Evolutionary conservation across 1,139 yeast species (phyloP).

Genomic region (Pichia sp.): DNA sequence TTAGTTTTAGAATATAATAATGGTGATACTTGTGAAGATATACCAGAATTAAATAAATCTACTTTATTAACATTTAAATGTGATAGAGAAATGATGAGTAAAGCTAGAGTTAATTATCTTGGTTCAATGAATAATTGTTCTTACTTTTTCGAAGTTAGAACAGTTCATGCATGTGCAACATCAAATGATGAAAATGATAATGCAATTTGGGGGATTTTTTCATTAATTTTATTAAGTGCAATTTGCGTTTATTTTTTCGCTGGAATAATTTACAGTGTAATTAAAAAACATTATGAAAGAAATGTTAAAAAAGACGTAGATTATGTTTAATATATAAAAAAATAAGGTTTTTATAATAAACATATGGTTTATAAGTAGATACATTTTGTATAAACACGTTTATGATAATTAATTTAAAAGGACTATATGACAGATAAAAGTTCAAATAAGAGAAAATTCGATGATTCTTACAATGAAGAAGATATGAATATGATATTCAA

Average conservation of each 20-base stretch:
- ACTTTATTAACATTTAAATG: slow-evolving; percentile 72
- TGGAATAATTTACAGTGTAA: slow-evolving; percentile 42
- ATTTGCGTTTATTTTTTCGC: slow-evolving; percentile 51
- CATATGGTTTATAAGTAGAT: too few species aligned
- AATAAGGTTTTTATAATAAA: too few species aligned
- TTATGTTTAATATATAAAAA: background rate
- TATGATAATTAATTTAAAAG: background rate
- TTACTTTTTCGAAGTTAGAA: slow-evolving; percentile 77
- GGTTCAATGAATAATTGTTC: slow-evolving; percentile 74
- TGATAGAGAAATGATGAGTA: slow-evolving; percentile 64
- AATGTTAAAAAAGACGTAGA: background rate
- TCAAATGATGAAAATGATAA: slow-evolving; percentile 51
- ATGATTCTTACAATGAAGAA: slow-evolving; percentile 4
- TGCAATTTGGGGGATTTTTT: slow-evolving; percentile 56
- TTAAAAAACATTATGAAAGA: slow-evolving; percentile 15
- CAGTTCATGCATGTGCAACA: slow-evolving; percentile 85
- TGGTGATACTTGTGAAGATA: slow-evolving; percentile 63
- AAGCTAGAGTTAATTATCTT: slow-evolving; percentile 63
- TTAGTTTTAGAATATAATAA: slow-evolving; percentile 62
- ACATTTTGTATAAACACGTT: too few species aligned
- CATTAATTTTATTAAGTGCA: slow-evolving; percentile 49
- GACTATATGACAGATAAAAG: background rate
- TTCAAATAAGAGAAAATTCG: background rate
- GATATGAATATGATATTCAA: slow-evolving; percentile 14
- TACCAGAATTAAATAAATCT: slow-evolving; percentile 44